These are phyloP conservation scores for Dioscorea alata DNA, from an alignment of 106 monocot genomes.

Conservation along the genomic window DNA sequence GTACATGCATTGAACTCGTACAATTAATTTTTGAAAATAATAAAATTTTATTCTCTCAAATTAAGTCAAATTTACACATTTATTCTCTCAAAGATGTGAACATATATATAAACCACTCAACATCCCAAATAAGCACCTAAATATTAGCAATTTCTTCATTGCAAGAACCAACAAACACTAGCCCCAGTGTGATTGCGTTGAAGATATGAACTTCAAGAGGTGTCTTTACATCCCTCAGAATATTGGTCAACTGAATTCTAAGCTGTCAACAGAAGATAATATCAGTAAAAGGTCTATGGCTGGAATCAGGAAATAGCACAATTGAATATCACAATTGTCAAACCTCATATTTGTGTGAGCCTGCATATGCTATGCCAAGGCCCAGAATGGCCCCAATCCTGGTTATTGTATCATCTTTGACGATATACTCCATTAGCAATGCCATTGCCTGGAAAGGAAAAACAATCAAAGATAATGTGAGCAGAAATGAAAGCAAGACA, in stretches of 20 bases:
- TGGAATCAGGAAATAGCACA: background rate
- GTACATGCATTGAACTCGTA: too few species aligned
- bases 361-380: conserved; percentile 97
- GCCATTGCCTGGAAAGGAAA: conserved; percentile 66
- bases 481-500: background rate
- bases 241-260: conserved; percentile 37
- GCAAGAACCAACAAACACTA: conserved; percentile 92
- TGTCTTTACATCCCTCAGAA: conserved; percentile 67
- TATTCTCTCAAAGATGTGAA: too few species aligned
- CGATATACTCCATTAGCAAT: conserved; percentile 68
- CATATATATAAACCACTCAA: too few species aligned
- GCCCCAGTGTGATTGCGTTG: conserved; percentile 72
- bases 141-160: conserved; percentile 97
- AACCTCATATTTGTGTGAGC: conserved; percentile 93
- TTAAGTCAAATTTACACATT: too few species aligned
- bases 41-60: too few species aligned
- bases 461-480: background rate
- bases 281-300: conserved; percentile 2
- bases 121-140: too few species aligned
- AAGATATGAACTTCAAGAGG: conserved; percentile 89
- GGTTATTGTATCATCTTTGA: conserved; percentile 73
- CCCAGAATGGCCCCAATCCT: conserved; percentile 96
- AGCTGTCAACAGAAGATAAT: conserved; percentile 38
- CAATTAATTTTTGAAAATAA: too few species aligned
- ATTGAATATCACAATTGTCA: background rate